Conservation (phyloP, 371 early-diverging fungal genomes). For the Saksenaea oblongispora region DNA sequence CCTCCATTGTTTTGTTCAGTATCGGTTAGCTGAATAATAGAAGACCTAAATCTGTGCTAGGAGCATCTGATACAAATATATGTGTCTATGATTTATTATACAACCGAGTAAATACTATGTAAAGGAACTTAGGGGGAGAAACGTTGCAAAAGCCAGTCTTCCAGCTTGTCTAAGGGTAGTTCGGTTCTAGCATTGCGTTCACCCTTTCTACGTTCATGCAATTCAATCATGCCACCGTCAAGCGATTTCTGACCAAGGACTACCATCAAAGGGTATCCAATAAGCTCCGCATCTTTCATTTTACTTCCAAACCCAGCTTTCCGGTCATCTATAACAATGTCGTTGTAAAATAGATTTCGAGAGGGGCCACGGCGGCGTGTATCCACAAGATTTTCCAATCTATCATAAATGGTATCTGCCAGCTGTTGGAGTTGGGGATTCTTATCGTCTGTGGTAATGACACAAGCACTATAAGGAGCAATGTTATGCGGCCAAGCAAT, state of each 20-base stretch:
- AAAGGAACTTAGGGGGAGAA: background rate
- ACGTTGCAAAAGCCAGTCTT: conserved; percentile 14
- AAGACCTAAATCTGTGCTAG: too few relatives aligned
- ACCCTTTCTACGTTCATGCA: conserved; percentile 56
- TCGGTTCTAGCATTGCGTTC: conserved; percentile 27
- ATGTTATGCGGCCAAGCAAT: conserved; percentile 77
- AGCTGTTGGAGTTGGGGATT: conserved; percentile 30
- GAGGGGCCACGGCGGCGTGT: background rate
- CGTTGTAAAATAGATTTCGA: conserved; percentile 6
- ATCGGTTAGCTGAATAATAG: too few relatives aligned
- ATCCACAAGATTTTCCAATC: conserved; percentile 15
- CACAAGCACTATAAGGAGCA: conserved; percentile 74
- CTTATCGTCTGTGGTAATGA: conserved; percentile 61
- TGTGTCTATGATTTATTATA: background rate
- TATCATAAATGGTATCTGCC: conserved; percentile 53
- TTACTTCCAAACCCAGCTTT: conserved; percentile 64
- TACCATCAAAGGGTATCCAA: conserved; percentile 73
- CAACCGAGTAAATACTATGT: background rate
- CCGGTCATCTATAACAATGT: conserved; percentile 58
- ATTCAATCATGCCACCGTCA: conserved; percentile 53
- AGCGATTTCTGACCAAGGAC: conserved; percentile 66
- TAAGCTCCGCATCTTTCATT: conserved; percentile 73
- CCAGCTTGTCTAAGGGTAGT: conserved; percentile 20
- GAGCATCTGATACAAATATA: too few relatives aligned
- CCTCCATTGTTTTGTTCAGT: too few relatives aligned